Base-by-base conservation (phyloP, 805 yeast genomes). In the Kregervanrija pseudodelftensis region DNA sequence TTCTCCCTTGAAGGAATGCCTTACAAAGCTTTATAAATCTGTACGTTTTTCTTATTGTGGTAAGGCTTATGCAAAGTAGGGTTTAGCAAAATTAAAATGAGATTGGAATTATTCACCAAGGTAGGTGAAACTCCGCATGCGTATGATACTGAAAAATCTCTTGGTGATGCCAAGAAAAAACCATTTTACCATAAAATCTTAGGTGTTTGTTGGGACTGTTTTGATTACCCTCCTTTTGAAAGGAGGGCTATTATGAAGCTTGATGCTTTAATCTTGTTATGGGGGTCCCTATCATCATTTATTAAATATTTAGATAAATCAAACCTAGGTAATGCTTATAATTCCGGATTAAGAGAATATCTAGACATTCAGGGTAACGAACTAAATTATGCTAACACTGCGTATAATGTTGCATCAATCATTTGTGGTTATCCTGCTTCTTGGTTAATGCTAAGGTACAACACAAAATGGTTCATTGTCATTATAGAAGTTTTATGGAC, bases 271-370 rank as follows among this genome's bases (percentile, higher is more conserved):
- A 42, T 52, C 8, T 39, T 54, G 8, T 36, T 52, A 9, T 54
- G 52, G 34, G 36, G 50, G 5, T 65, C 72, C 49, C 57, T 69
- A 32, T 53, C 67, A 2, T 71, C 70, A 49, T 70, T 72, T 67
- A 69, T 71, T 46, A 80, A 79, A 50, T 80, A 77, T 56, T 67
- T 81, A 32, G 85, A 80, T 58, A 67, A 80, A 52, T 66, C 75
- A 11, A 79, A 78, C 44, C 60, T 77, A 36, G 63, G 73, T 31
- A 73, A 75, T 53, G 85, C 86, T 3, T 80, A 80, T 55, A 80
- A 79, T n/a, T 70, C 79, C 9, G 86, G 86, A 9, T 76, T 80
- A 83, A 70, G 76, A 51, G 78, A 77, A 45, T 84, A 36, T 8
- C 36, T 57, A 30, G 46, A 49, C 3, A 41, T 58, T 12, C 39